Evolutionary conservation across 2,329 filamentous ascomycete species (phyloP).

Genomic region (Venturia aucupariae): DNA sequence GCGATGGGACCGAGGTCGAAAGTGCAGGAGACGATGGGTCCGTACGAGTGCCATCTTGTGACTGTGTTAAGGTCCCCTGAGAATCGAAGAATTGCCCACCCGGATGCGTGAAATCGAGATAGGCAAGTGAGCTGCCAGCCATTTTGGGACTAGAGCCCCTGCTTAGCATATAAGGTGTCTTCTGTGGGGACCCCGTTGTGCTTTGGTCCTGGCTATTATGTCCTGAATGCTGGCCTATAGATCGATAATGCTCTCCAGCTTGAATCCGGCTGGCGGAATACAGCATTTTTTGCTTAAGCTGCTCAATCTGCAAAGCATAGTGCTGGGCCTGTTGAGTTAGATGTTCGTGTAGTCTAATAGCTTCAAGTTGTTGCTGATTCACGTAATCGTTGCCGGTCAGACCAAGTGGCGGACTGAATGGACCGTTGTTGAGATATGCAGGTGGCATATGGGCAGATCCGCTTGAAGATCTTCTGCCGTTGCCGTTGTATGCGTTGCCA

Average conservation of each 20-base stretch:
- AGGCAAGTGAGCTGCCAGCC: slow-evolving; percentile 21
- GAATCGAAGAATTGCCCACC: slow-evolving; percentile 20
- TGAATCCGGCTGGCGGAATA: slow-evolving; percentile 19
- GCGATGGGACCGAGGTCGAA: slow-evolving; percentile 33
- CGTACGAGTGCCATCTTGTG: slow-evolving; percentile 36
- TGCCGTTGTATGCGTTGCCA: not conserved
- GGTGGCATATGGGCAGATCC: not conserved
- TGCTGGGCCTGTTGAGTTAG: slow-evolving; percentile 12
- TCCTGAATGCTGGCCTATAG: slow-evolving; percentile 21
- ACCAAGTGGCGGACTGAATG: not conserved
- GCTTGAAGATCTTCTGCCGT: slow-evolving; percentile 12
- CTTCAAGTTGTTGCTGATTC: slow-evolving; percentile 1
- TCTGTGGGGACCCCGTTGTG: slow-evolving; percentile 33
- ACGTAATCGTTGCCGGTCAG: slow-evolving; percentile 8
- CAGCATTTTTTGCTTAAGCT: slow-evolving; percentile 9
- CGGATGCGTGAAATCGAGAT: slow-evolving; percentile 16
- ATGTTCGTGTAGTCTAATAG: slow-evolving; percentile 9
- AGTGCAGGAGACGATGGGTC: slow-evolving; percentile 42
- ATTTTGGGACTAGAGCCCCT: slow-evolving; percentile 26
- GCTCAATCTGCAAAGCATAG: slow-evolving; percentile 13
- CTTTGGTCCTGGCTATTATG: slow-evolving; percentile 22
- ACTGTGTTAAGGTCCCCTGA: slow-evolving; percentile 27
- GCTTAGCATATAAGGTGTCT: slow-evolving; percentile 24
- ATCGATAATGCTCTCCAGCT: slow-evolving; percentile 32
- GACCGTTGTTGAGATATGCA: not conserved